Base-by-base conservation (phyloP, 2,329 filamentous ascomycete species). In the Ophiocordyceps camponoti-leonardi region DNA sequence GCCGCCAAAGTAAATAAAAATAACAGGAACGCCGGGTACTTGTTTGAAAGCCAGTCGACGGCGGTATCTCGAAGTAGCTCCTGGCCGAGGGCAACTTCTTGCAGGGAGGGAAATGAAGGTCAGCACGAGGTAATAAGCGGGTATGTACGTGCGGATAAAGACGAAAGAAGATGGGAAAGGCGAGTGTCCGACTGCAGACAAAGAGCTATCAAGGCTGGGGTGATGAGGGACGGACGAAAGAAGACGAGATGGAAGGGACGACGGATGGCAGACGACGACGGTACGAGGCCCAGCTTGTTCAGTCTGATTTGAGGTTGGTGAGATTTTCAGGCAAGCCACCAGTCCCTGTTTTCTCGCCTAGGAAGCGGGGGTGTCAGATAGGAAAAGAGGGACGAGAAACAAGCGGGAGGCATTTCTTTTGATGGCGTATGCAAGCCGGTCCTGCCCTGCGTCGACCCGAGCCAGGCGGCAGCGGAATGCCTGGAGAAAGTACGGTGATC, bases 351-450 rank as follows among this genome's bases (percentile, higher is more conserved):
- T 37, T 37, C 35, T 37, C 35, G 35, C 16, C 35, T 37, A 10
- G 6, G n/a, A 18, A 37, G 35, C 16, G 22, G 35, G 33, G 43
- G 43, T 33, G 33, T 46, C 41, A 49, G 45, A 49, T 39, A 47
- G 46, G 45, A 50, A 48, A 52, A 51, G 35, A 49, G 54, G 53
- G 46, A 49, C 56, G 50, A 52, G 48, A 50, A 51, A 53, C 49
- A 54, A 48, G 54, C 50, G 46, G 52, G 50, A 53, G 49, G 54
- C 55, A 56, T 62, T 62, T 58, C 58, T 57, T 60, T 58, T 62
- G 51, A 51, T 49, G 52, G 53, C 51, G 50, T 56, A 58, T 62
- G 60, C 58, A 57, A 51, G 53, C 53, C 19, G 50, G 49, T 50
- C 52, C 49, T 57, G 54, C 56, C 52, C 53, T 58, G 56, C 56